Percentiles rank a stretch among this genome's conserved stretches.
Evolutionary conservation across 306 rosid genomes (phyloP).

Genomic region (Vigna unguiculata): DNA sequence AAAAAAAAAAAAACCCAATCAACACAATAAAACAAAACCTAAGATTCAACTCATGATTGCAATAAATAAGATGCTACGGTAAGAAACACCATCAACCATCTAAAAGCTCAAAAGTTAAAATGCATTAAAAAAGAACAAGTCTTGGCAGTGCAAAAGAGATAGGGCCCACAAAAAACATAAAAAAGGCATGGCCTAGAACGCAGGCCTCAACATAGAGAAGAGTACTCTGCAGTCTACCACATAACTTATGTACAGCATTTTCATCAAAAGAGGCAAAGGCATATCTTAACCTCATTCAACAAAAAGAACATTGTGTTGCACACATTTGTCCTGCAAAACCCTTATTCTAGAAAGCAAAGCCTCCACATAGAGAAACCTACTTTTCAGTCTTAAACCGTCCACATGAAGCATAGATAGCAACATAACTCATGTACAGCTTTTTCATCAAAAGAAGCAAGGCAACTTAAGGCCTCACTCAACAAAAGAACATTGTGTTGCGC

Average conservation of each 20-base stretch:
- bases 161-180: too few species aligned
- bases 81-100: too few species aligned
- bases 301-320: constrained; percentile 81
- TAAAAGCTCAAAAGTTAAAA: too few species aligned
- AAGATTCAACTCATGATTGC: too few species aligned
- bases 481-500: constrained; percentile 82
- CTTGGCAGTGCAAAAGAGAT: too few species aligned
- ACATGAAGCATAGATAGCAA: neutral
- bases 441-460: neutral
- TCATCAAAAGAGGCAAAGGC: neutral
- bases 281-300: constrained; percentile 56
- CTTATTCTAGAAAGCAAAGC: too few species aligned
- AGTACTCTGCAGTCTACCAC: neutral
- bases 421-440: constrained; percentile 47
- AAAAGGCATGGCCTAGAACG: constrained; percentile 11
- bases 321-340: constrained; percentile 64
- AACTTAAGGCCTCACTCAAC: constrained; percentile 57
- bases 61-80: too few species aligned
- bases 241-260: constrained; percentile 42
- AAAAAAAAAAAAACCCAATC: too few species aligned
- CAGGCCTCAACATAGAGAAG: too few species aligned
- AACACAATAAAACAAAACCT: too few species aligned
- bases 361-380: too few species aligned
- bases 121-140: too few species aligned
- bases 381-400: neutral